phyloP scores from a whole-genome alignment of 140 eudicot genomes.

The Flaveria floridana region DNA sequence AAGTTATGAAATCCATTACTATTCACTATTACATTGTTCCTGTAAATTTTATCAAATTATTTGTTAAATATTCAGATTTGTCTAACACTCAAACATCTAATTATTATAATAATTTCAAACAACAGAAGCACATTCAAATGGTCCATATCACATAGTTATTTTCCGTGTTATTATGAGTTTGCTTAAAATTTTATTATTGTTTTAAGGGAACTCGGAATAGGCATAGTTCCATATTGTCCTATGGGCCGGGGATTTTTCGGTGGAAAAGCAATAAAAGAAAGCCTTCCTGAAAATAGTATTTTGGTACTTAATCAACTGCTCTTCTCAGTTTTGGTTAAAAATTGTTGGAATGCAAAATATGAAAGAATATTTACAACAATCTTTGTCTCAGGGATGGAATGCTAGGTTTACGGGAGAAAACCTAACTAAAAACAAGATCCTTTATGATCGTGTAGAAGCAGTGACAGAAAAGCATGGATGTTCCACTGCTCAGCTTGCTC shows the following conservation, averaged over 20 bases:
- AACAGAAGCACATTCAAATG: neutral
- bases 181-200: neutral
- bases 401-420: slow-evolving; percentile 60
- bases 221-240: slow-evolving; percentile 69
- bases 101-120: neutral
- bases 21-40: neutral
- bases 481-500: slow-evolving; percentile 67
- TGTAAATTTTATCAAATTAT: neutral
- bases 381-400: slow-evolving; percentile 39
- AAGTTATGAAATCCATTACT: neutral
- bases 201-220: slow-evolving; percentile 67
- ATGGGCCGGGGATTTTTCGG: slow-evolving; percentile 72
- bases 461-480: slow-evolving; percentile 54
- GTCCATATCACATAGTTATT: neutral
- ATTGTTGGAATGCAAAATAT: neutral
- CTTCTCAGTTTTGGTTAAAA: slow-evolving; percentile 7
- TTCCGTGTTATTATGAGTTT: neutral
- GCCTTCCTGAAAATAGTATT: slow-evolving; percentile 47
- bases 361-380: neutral
- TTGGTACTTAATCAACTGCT: slow-evolving; percentile 41
- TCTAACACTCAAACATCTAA: neutral
- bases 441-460: slow-evolving; percentile 44
- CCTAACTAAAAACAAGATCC: slow-evolving; percentile 51
- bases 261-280: slow-evolving; percentile 56
- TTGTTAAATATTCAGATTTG: neutral